Percentiles rank a stretch among this genome's conserved stretches.
phyloP scores from a whole-genome alignment of 2,329 filamentous ascomycete genomes.

The Colletotrichum sp. region DNA sequence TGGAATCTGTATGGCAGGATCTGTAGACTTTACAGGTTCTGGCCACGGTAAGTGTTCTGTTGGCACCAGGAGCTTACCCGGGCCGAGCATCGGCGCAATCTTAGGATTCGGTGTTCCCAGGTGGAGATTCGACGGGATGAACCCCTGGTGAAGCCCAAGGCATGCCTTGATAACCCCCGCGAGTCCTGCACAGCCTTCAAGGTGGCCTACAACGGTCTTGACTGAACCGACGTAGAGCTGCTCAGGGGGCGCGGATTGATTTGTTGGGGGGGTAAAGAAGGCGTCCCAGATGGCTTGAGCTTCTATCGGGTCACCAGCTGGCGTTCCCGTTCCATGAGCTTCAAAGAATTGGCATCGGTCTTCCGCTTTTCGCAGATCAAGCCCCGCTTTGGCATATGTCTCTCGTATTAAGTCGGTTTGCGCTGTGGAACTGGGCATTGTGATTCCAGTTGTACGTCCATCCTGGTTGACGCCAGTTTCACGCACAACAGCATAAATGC shows the following conservation, averaged over 20 bases:
- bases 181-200: slow-evolving; percentile 29
- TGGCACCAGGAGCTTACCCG: slow-evolving; percentile 15
- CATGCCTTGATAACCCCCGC: slow-evolving; percentile 30
- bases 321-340: slow-evolving; percentile 44
- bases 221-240: slow-evolving; percentile 28
- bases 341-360: slow-evolving; percentile 26
- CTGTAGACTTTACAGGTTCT: not conserved
- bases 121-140: slow-evolving; percentile 33
- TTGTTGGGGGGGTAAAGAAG: not conserved
- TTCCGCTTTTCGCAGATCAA: slow-evolving; percentile 7
- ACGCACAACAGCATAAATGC: slow-evolving; percentile 27
- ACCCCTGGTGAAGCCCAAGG: slow-evolving; percentile 21
- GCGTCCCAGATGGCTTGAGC: slow-evolving; percentile 30
- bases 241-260: not conserved
- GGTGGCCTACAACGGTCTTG: slow-evolving; percentile 33
- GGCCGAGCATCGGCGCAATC: slow-evolving; percentile 26
- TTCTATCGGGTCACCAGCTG: slow-evolving; percentile 42
- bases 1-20: not conserved
- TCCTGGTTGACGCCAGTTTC: slow-evolving; percentile 21
- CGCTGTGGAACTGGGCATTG: slow-evolving; percentile 35
- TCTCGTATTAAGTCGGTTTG: slow-evolving; percentile 31
- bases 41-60: slow-evolving; percentile 25
- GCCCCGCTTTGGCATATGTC: slow-evolving; percentile 26
- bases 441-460: slow-evolving; percentile 29
- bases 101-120: slow-evolving; percentile 32